phyloP scores from a whole-genome alignment of 345 rosid genomes.

The Gynandropsis gynandra region DNA sequence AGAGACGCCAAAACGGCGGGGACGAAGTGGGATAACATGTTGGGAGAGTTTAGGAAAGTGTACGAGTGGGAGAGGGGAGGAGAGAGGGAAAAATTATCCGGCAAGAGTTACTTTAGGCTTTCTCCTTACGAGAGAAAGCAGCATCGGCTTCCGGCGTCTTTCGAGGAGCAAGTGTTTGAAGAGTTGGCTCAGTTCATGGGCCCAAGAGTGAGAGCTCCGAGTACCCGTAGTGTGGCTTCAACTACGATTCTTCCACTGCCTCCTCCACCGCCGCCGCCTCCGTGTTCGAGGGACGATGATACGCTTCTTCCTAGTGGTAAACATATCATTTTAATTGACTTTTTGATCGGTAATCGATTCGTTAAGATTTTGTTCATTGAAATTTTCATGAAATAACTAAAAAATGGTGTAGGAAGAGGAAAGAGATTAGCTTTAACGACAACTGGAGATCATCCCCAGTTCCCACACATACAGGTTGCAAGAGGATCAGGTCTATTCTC shows the following conservation, averaged over 20 bases:
- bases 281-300: constrained; percentile 20
- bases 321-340: too few species aligned
- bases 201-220: constrained; percentile 56
- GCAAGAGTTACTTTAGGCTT: constrained; percentile 91
- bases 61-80: constrained; percentile 91
- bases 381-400: background rate
- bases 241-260: constrained; percentile 39
- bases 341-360: constrained; percentile 13
- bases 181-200: constrained; percentile 95
- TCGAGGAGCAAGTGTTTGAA: constrained; percentile 91
- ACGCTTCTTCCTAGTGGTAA: constrained; percentile 11
- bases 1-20: constrained; percentile 95
- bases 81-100: constrained; percentile 50
- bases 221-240: constrained; percentile 15
- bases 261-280: constrained; percentile 40
- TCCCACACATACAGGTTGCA: constrained; percentile 19
- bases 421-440: constrained; percentile 45
- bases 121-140: constrained; percentile 90
- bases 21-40: constrained; percentile 98
- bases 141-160: constrained; percentile 86
- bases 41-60: constrained; percentile 93
- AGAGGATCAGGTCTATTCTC: constrained; percentile 24
- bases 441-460: constrained; percentile 37
- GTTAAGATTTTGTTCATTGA: background rate
- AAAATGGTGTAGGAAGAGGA: constrained; percentile 43